phyloP scores from a whole-genome alignment of 257 asterid genomes.

The Penstemon newberryi region DNA sequence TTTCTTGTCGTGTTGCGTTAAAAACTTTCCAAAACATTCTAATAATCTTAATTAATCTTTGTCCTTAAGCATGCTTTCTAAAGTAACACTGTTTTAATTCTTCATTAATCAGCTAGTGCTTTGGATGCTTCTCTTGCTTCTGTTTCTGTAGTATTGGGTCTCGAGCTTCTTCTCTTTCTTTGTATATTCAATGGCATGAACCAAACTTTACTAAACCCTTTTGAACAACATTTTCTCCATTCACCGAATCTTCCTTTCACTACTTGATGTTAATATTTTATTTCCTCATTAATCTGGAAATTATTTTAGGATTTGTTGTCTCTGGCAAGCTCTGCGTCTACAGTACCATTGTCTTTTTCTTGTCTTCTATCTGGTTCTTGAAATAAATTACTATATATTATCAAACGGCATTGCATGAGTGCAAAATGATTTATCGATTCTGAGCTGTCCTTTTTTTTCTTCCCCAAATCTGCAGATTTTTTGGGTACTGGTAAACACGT shows the following conservation, averaged over 20 bases:
- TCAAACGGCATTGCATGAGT: conserved; percentile 26
- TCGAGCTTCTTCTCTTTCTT: conserved; percentile 35
- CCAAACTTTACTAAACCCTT: conserved; percentile 24
- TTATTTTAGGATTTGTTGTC: conserved; percentile 35
- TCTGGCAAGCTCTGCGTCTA: conserved; percentile 41
- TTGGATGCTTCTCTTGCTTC: conserved; percentile 38
- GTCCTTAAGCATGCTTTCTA: neutral
- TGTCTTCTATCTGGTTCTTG: conserved; percentile 22
- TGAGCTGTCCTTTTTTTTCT: conserved; percentile 12
- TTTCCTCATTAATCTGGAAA: conserved; percentile 12
- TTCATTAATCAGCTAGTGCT: conserved; percentile 20
- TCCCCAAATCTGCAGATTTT: conserved; percentile 13
- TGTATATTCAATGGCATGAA: conserved; percentile 20
- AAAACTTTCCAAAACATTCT: too few species aligned
- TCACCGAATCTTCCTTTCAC: conserved; percentile 22
- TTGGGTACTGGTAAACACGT: conserved; percentile 19
- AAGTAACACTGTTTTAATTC: neutral
- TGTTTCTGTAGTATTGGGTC: conserved; percentile 29
- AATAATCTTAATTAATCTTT: neutral
- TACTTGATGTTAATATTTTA: conserved; percentile 14
- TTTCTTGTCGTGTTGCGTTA: neutral
- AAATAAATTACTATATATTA: neutral
- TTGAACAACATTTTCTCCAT: conserved; percentile 3
- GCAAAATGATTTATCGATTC: neutral
- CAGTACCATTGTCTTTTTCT: conserved; percentile 29